Percentiles rank a stretch among this genome's conserved stretches.
Evolutionary conservation across 305 asterid genomes (phyloP).

Genomic region (Euphrasia arctica): DNA sequence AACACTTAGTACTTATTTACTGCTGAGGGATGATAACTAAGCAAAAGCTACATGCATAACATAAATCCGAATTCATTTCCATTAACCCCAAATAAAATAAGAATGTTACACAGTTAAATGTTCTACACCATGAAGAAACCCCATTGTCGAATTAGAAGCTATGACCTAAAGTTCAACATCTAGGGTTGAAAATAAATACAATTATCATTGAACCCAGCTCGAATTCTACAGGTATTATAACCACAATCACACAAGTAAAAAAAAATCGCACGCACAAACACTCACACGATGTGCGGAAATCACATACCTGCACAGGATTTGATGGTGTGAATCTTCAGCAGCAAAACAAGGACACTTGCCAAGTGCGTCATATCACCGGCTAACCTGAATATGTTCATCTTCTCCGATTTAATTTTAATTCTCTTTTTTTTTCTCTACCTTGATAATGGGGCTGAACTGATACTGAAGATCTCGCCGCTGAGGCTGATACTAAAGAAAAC

Average conservation of each 20-base stretch:
- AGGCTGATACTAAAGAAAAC: no score
- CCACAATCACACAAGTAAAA: constrained; percentile 16
- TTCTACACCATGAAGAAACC: constrained; percentile 6
- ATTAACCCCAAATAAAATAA: no score
- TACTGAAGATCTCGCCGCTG: no score
- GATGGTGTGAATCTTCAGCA: constrained; percentile 77
- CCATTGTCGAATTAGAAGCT: constrained; percentile 6
- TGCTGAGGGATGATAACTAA: no score
- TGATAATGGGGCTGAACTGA: no score
- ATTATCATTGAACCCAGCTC: constrained; percentile 7
- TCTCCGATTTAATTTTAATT: constrained; percentile 6
- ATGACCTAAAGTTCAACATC: neutral
- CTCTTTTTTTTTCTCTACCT: no score
- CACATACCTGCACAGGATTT: constrained; percentile 76
- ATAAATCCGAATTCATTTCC: no score
- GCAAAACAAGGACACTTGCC: constrained; percentile 81
- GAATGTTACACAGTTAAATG: neutral
- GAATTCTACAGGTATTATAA: neutral
- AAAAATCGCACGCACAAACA: constrained; percentile 8
- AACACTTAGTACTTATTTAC: no score
- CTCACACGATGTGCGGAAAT: neutral
- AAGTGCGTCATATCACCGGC: constrained; percentile 91
- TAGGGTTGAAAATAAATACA: neutral
- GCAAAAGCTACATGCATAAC: no score
- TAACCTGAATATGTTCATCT: constrained; percentile 73